phyloP scores from a whole-genome alignment of 192 early-diverging fungal species.

The Backusella liffmaniae region DNA sequence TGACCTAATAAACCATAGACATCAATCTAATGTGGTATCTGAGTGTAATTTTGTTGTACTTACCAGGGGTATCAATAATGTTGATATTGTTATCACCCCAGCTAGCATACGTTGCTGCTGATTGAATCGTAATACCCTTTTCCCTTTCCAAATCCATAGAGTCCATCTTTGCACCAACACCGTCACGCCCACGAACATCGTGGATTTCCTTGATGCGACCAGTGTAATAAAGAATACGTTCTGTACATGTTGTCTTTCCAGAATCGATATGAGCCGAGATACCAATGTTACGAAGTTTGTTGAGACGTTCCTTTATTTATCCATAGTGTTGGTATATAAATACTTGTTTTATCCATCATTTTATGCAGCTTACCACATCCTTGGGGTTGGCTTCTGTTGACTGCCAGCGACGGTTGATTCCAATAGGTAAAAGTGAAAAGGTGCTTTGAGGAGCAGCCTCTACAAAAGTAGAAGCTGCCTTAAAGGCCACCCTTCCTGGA shows the following conservation, averaged over 20 bases:
- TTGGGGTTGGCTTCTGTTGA: conserved; percentile 21
- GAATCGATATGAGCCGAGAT: conserved; percentile 90
- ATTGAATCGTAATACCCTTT: conserved; percentile 88
- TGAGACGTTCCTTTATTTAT: conserved; percentile 47
- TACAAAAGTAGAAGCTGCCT: conserved; percentile 12
- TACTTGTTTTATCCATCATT: background rate
- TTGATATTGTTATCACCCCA: conserved; percentile 82
- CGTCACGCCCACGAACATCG: conserved; percentile 83
- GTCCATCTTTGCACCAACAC: conserved; percentile 98
- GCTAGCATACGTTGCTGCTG: conserved; percentile 81
- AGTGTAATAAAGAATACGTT: conserved; percentile 82
- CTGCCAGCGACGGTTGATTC: conserved; percentile 26
- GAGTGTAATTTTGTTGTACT: conserved; percentile 2
- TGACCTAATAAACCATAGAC: conserved; percentile 50
- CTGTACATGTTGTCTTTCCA: conserved; percentile 84
- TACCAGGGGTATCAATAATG: conserved; percentile 88
- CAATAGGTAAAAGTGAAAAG: conserved; percentile 23
- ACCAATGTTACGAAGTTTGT: conserved; percentile 79
- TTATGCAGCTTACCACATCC: conserved; percentile 23
- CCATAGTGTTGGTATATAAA: background rate
- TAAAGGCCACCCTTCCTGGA: conserved; percentile 19
- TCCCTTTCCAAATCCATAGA: conserved; percentile 99
- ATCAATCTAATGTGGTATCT: too few relatives aligned
- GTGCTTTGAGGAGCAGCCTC: conserved; percentile 22
- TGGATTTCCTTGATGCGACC: conserved; percentile 89